These are phyloP conservation scores for Aeminium ludgeri DNA, from an alignment of 495 filamentous ascomycete genomes.

Conservation along the genomic window DNA sequence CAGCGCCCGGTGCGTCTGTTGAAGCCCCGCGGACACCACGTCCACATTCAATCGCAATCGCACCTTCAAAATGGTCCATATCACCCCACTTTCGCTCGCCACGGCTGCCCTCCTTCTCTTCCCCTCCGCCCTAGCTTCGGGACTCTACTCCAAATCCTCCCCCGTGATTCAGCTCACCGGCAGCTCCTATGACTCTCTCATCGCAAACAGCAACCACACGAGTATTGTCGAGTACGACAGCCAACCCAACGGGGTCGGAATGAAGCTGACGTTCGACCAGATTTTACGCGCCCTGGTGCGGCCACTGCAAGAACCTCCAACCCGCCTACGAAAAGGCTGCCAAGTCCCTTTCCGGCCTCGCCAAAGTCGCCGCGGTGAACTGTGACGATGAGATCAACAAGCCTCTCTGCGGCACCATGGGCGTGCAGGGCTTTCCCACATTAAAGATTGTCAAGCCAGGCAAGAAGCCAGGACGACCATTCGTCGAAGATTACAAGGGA, in stretches of 20 bases:
- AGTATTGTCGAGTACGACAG: slow-evolving; percentile 55
- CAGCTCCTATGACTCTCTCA: slow-evolving; percentile 70
- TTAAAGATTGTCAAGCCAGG: slow-evolving; percentile 82
- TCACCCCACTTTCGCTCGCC: slow-evolving; percentile 22
- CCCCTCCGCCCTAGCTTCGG: slow-evolving; percentile 45
- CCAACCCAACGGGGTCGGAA: neutral
- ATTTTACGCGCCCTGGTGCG: neutral
- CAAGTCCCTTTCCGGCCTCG: slow-evolving; percentile 70
- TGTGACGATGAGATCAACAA: slow-evolving; percentile 95
- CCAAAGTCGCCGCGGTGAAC: slow-evolving; percentile 86
- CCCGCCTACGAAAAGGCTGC: slow-evolving; percentile 92
- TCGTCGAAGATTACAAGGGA: slow-evolving; percentile 87
- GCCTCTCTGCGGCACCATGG: slow-evolving; percentile 68
- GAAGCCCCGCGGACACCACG: too few relatives aligned
- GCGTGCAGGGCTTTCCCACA: slow-evolving; percentile 89
- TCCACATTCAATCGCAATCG: too few relatives aligned
- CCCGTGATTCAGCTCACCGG: slow-evolving; percentile 71
- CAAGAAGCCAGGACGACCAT: slow-evolving; percentile 66
- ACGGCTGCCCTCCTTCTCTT: slow-evolving; percentile 38
- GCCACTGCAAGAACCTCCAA: slow-evolving; percentile 57
- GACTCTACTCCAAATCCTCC: slow-evolving; percentile 72
- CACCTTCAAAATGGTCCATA: too few relatives aligned
- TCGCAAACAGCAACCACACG: slow-evolving; percentile 77
- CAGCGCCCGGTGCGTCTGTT: too few relatives aligned
- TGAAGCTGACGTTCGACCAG: neutral